phyloP scores from a whole-genome alignment of 1,284 basidiomycete genomes.

The Melanopsichium pennsylvanicum region DNA sequence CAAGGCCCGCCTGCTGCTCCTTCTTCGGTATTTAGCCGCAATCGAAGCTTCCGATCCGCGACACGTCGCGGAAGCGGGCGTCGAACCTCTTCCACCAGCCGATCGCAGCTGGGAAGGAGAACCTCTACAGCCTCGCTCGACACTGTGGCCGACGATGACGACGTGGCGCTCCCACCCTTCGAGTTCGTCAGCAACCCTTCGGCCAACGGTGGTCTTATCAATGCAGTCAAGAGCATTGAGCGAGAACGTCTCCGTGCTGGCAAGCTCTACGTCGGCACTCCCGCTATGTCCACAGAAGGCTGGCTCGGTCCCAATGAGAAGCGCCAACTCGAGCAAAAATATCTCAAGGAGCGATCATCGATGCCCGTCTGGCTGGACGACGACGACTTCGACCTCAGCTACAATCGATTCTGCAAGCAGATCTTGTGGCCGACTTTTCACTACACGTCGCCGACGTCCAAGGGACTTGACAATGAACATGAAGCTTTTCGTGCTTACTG shows the following conservation, averaged over 20 bases:
- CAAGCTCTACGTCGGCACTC: constrained; percentile 61
- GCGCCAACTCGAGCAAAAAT: constrained; percentile 72
- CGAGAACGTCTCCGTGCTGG: constrained; percentile 50
- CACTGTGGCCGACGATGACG: constrained; percentile 29
- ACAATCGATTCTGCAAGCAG: constrained; percentile 88
- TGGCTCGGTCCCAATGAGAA: constrained; percentile 64
- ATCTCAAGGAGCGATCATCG: constrained; percentile 72
- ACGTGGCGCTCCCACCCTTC: constrained; percentile 39
- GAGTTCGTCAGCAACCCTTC: constrained; percentile 61
- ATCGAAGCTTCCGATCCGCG: constrained; percentile 27
- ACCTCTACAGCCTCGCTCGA: constrained; percentile 46
- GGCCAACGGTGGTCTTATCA: constrained; percentile 64
- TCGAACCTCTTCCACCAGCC: constrained; percentile 32
- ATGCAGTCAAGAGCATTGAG: constrained; percentile 60
- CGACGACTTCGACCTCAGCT: constrained; percentile 74
- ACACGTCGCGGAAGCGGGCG: constrained; percentile 15
- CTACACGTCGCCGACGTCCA: constrained; percentile 83
- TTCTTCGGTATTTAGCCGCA: constrained; percentile 43
- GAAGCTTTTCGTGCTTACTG: constrained; percentile 78
- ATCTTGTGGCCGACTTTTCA: constrained; percentile 88
- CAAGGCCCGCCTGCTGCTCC: constrained; percentile 41
- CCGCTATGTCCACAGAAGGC: constrained; percentile 53
- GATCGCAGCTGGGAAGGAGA: constrained; percentile 34
- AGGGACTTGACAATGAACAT: constrained; percentile 81
- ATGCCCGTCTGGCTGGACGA: constrained; percentile 79